Evolutionary conservation across 345 rosid species (phyloP), one percentile per base, ranked within the genome.

Genomic region (Brassica carinata): DNA sequence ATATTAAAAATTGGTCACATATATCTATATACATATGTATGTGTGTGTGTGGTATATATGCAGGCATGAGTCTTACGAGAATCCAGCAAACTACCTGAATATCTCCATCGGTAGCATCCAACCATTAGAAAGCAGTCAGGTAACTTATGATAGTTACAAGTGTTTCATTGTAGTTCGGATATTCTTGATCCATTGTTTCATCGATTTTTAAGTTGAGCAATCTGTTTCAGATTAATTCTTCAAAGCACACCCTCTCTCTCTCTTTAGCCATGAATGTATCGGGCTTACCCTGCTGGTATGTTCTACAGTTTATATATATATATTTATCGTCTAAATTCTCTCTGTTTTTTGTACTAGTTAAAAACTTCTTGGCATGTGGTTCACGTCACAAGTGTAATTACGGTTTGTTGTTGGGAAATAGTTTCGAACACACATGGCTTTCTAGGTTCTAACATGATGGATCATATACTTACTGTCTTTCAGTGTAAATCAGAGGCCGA

Each of bases 401-500:
- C 10, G 23, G 30, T 40, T n/a, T 73, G 5, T 72, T 34, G 55
- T 19, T 72, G 34, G 19, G 5, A 61, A 15, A 36, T n/a, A 38
- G 5, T 9, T 27, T 73, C 1, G 17, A 40, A 40, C 48, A 73
- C 67, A 73, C 69, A 63, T 23, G 4, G 30, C 7, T 73, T 15
- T 40, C 43, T 40, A n/a, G 30, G 27, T 45, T 43, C 29, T 67
- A 26, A 76, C 74, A 68, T 40, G 62, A 59, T 77, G 53, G 11
- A 30, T 70, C 69, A 43, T 71, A 64, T 43, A 38, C 33, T 13
- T 27, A 27, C 65, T 34, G 64, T 57, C 61, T 82, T 79, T 83
- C 7, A 64, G 83, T 87, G 89, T 87, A 81, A 87, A 88, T 72
- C 95, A 89, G 67, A 82, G 87, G 79, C 86, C 90, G 80, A 88